Conservation (phyloP, 176 grass and related monocot species). For the Hordeum vulgare region MorexV3_pseudomolecules_assembly NC_058519.1:474375837-474376336, state of each 20-base stretch:
- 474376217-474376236: background rate
- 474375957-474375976: background rate
- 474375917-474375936: background rate
- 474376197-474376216: background rate
- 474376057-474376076: background rate
- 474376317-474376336: constrained; percentile 49
- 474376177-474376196: background rate
- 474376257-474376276: background rate
- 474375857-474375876: background rate
- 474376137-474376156: constrained; percentile 8
- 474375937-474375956: background rate
- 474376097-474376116: background rate
- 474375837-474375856: background rate
- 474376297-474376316: constrained; percentile 59
- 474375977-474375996: background rate
- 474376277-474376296: constrained; percentile 28
- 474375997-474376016: background rate
- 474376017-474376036: background rate
- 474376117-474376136: background rate
- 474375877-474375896: background rate
- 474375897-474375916: background rate
- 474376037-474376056: background rate
- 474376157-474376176: background rate
- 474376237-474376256: background rate
- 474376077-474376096: background rate